A percentile compares a stretch with the other conserved stretches of the same genome.
Conservation (phyloP, 495 filamentous ascomycete species). For the Penicillium longicatenatum region DNA sequence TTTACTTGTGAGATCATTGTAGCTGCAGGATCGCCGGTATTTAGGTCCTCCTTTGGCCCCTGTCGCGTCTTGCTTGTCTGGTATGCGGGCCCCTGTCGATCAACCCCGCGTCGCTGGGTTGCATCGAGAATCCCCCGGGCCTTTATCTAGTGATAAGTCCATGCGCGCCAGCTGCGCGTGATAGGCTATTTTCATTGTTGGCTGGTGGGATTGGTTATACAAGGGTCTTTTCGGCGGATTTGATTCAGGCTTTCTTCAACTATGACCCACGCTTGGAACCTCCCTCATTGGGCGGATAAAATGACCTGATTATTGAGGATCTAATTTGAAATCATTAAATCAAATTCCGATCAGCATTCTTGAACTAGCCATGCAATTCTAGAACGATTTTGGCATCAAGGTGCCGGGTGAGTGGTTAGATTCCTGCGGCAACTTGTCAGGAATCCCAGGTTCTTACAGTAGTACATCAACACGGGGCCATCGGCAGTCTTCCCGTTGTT, state of each 20-base stretch:
- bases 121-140: slow-evolving; percentile 5
- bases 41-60: slow-evolving; percentile 13
- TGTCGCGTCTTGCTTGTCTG: slow-evolving; percentile 15
- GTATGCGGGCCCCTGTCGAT: slow-evolving; percentile 26
- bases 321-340: too few species aligned
- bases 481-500: too few species aligned
- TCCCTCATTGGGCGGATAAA: too few species aligned
- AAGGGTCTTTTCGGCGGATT: neutral
- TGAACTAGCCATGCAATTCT: too few species aligned
- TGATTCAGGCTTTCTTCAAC: neutral
- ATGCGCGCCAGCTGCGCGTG: neutral
- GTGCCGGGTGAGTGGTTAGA: too few species aligned
- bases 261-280: too few species aligned
- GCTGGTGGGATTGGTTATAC: neutral
- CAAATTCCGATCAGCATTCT: too few species aligned
- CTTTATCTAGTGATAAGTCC: neutral
- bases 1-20: neutral
- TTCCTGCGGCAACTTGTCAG: too few species aligned
- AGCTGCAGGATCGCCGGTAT: slow-evolving; percentile 12
- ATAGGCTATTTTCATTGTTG: neutral
- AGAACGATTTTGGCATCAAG: too few species aligned
- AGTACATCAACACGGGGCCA: too few species aligned
- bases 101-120: slow-evolving; percentile 22
- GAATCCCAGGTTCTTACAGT: too few species aligned
- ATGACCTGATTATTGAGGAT: too few species aligned